Conservation (phyloP, 192 early-diverging fungal genomes). For the Coemansia sp. region DNA sequence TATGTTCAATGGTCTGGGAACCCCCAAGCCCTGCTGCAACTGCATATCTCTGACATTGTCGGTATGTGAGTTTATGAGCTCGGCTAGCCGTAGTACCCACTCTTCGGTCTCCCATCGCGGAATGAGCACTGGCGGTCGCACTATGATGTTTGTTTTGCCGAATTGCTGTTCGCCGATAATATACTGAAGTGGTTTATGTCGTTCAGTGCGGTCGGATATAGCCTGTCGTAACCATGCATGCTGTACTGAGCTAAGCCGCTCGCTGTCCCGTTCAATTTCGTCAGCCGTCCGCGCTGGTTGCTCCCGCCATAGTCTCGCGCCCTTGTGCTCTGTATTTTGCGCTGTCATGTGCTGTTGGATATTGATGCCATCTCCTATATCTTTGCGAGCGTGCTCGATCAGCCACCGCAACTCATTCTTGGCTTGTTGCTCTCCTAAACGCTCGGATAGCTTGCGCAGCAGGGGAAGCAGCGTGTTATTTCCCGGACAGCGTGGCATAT, state of each 20-base stretch:
- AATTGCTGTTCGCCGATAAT: conserved; percentile 90
- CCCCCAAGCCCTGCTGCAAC: neutral
- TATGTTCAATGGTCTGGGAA: conserved; percentile 58
- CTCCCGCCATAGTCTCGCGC: conserved; percentile 47
- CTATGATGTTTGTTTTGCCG: conserved; percentile 70
- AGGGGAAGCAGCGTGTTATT: conserved; percentile 49
- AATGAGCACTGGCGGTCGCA: conserved; percentile 79
- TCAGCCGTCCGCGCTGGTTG: conserved; percentile 29
- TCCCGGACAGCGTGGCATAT: conserved; percentile 39
- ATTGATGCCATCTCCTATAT: conserved; percentile 10
- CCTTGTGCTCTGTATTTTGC: neutral
- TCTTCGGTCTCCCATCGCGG: conserved; percentile 96
- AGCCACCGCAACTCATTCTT: conserved; percentile 46
- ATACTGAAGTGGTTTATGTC: conserved; percentile 90
- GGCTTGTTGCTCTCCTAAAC: conserved; percentile 43
- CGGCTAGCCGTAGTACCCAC: conserved; percentile 71
- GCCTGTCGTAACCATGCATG: conserved; percentile 57
- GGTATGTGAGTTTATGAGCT: conserved; percentile 40
- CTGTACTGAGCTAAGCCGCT: conserved; percentile 36
- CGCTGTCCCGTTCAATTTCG: conserved; percentile 26
- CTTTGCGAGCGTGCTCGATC: conserved; percentile 36
- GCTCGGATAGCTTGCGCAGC: conserved; percentile 29
- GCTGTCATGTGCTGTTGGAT: neutral
- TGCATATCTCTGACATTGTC: neutral
- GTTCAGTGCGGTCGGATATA: conserved; percentile 61